Percentiles rank a stretch among this genome's conserved stretches.
Evolutionary conservation across 768 basidiomycete species (phyloP).

Genomic region (Kwoniella bestiolae): DNA sequence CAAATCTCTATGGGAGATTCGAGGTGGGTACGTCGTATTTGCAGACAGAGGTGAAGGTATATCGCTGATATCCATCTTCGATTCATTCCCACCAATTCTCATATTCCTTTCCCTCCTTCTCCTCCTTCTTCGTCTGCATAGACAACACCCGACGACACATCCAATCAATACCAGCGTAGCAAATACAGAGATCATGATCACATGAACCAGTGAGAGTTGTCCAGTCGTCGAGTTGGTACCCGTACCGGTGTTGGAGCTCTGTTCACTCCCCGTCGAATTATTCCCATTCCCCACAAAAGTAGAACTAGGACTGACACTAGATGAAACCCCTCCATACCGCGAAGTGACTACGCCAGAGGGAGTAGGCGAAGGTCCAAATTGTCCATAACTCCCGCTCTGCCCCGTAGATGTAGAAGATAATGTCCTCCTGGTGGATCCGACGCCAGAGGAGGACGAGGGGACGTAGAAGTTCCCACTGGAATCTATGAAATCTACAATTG

Average conservation of each 20-base stretch:
- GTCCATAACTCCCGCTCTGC: neutral
- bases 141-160: conserved; percentile 3
- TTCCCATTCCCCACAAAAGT: neutral
- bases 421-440: neutral
- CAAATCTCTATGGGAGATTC: conserved; percentile 18
- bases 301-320: neutral
- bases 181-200: conserved; percentile 9
- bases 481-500: neutral
- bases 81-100: neutral
- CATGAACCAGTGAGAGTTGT: conserved; percentile 1
- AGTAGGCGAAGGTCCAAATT: neutral
- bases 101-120: neutral
- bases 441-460: neutral
- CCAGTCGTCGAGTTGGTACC: neutral
- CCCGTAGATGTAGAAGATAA: neutral
- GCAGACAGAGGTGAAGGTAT: conserved; percentile 3
- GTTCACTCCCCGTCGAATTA: neutral
- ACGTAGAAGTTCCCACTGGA: conserved; percentile 1
- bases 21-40: neutral
- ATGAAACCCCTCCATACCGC: neutral
- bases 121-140: conserved; percentile 13
- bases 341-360: neutral
- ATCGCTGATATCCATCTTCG: conserved; percentile 3
- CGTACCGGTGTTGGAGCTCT: neutral
- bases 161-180: conserved; percentile 11